A percentile compares a stretch with the other conserved stretches of the same genome.
Evolutionary conservation across 441 rosid genomes (phyloP).

Genomic region (Populus hybrid): DNA sequence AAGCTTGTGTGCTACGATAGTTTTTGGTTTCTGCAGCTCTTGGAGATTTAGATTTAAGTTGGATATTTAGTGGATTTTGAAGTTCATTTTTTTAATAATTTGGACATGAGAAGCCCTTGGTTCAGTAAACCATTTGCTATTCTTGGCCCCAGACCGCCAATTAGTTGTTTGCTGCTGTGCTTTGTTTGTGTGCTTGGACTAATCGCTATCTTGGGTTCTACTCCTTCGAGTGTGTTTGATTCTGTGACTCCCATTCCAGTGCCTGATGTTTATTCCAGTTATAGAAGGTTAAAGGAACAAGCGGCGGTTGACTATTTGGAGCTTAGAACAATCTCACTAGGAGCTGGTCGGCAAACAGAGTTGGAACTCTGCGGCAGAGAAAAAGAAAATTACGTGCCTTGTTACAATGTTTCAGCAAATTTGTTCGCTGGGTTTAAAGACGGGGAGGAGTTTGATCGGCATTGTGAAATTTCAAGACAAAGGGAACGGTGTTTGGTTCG

Average conservation of each 20-base stretch:
- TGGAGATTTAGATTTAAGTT: conserved; percentile 28
- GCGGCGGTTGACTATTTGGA: conserved; percentile 79
- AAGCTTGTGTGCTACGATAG: conserved; percentile 35
- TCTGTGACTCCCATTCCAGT: conserved; percentile 39
- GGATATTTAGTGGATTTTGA: conserved; percentile 31
- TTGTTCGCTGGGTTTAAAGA: conserved; percentile 70
- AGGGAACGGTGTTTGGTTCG: conserved; percentile 67
- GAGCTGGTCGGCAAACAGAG: conserved; percentile 52
- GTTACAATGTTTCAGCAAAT: conserved; percentile 78
- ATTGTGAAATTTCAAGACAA: conserved; percentile 62
- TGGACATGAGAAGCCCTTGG: conserved; percentile 94
- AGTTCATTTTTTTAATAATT: conserved; percentile 22
- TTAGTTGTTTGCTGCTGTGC: conserved; percentile 64
- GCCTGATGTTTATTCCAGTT: conserved; percentile 64
- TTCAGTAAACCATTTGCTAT: conserved; percentile 48
- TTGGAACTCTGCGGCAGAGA: conserved; percentile 80
- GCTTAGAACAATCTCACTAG: conserved; percentile 58
- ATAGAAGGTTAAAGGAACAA: conserved; percentile 91
- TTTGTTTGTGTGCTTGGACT: conserved; percentile 62
- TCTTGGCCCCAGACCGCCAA: conserved; percentile 68
- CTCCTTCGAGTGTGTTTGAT: conserved; percentile 54
- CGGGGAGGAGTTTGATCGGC: conserved; percentile 89
- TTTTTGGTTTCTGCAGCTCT: conserved; percentile 33
- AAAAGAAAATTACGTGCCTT: conserved; percentile 83
- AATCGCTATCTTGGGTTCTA: conserved; percentile 67